Base-by-base conservation (phyloP, 208 protist species). In the Spironucleus salmonicida region DNA sequence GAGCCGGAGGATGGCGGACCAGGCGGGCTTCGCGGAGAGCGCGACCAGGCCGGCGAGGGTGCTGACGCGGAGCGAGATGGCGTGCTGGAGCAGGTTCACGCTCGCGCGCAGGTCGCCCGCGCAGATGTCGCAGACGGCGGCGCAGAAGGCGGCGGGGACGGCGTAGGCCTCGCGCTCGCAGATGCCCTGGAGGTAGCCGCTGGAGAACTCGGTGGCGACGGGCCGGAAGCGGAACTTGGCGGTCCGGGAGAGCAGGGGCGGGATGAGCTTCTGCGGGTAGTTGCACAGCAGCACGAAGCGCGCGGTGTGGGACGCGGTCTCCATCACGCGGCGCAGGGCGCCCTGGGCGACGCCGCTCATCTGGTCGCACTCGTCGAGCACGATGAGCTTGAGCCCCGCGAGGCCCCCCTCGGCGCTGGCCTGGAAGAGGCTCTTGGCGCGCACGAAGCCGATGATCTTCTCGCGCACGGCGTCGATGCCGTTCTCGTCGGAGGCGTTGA, bases 281-380 rank as follows among this genome's bases (percentile, higher is more conserved):
- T 79, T 79, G 34, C 76, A 79, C 4, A 79, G 41, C 0, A 79
- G 34, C n/a, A 35, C 61, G 38, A 79, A 79, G n/a, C 76, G 1
- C 7, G 59, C 68, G 9, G 57, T 4, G 1, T 9, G 0, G 41
- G 59, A 34, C 2, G 57, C 57, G 11, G n/a, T 61, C 35, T 78
- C 76, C n/a, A 78, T 69, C 1, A 78, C 38, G 9, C 76, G 32
- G 11, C 76, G 11, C 19, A 78, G 35, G 7, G 76, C 57, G 32
- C 27, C 34, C 49, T 79, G 76, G 23, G 76, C 76, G 26, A 45
- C 66, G 34, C 0, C 9, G 1, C 59, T 62, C 76, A 78, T 78
- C 32, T 59, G 57, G n/a, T 78, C 76, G 13, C 29, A 32, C 45
- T 78, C 76, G 38, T 78, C 76, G 0, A 78, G 30, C 9, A 78